A percentile compares a stretch with the other conserved stretches of the same genome.
phyloP scores from a whole-genome alignment of 2,329 filamentous ascomycete genomes.

The Ophiostoma montium region DNA sequence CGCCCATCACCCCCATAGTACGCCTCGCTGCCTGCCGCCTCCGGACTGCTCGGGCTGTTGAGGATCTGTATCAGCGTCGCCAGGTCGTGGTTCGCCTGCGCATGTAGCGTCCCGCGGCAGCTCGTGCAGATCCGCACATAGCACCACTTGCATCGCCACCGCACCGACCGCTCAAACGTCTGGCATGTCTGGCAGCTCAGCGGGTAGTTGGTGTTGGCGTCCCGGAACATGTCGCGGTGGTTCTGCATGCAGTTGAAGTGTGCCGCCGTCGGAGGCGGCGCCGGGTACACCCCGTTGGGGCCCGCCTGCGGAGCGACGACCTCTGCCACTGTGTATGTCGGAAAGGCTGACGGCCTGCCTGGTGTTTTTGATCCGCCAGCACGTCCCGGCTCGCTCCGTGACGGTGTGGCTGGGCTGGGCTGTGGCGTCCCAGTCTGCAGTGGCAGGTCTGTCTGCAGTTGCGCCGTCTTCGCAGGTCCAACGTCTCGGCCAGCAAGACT shows the following conservation, averaged over 20 bases:
- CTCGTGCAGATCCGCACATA: constrained; percentile 35
- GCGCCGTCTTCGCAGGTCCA: neutral
- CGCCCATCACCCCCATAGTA: neutral
- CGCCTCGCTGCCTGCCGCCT: neutral
- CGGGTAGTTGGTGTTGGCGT: constrained; percentile 34
- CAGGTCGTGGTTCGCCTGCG: constrained; percentile 29
- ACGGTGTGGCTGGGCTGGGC: constrained; percentile 10
- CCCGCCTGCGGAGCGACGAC: neutral
- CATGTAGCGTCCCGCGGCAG: constrained; percentile 30
- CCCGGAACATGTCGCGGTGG: constrained; percentile 34
- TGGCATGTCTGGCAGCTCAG: constrained; percentile 40
- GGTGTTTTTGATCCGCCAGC: neutral
- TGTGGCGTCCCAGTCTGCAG: neutral
- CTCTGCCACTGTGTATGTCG: constrained; percentile 14
- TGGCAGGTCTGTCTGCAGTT: no score
- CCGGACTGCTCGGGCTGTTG: neutral
- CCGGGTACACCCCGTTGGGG: constrained; percentile 25
- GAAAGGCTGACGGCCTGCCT: constrained; percentile 16
- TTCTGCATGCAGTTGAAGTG: constrained; percentile 32
- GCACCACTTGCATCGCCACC: constrained; percentile 36
- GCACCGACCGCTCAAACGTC: constrained; percentile 26
- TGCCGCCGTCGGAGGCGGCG: constrained; percentile 25
- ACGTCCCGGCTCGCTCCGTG: constrained; percentile 10
- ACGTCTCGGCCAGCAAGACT: neutral
- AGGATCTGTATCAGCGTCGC: constrained; percentile 24